Conservation (phyloP, 495 filamentous ascomycete genomes). For the Rhypophila decipiens region DNA sequence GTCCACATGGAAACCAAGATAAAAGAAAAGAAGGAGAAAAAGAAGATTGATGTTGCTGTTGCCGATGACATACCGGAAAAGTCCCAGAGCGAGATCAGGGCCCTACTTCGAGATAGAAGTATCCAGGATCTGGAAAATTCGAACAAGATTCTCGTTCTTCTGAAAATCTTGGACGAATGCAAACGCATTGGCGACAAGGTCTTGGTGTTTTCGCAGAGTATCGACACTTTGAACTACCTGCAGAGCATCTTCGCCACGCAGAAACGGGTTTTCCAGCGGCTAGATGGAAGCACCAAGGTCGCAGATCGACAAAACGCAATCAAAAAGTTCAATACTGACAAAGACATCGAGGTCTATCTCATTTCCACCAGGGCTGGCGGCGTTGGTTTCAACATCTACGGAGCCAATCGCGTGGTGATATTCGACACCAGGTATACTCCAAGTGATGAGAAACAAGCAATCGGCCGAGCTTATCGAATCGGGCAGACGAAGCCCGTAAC, state of each 20-base stretch:
- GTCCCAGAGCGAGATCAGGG: slow-evolving; percentile 26
- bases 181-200: slow-evolving; percentile 60
- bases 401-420: slow-evolving; percentile 83
- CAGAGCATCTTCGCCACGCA: slow-evolving; percentile 44
- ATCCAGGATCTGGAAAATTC: slow-evolving; percentile 41
- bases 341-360: slow-evolving; percentile 51
- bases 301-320: slow-evolving; percentile 49
- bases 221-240: slow-evolving; percentile 63
- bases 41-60: slow-evolving; percentile 12
- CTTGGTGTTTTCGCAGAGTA: slow-evolving; percentile 73
- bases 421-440: slow-evolving; percentile 83
- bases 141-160: slow-evolving; percentile 59
- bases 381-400: slow-evolving; percentile 72
- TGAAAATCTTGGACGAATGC: slow-evolving; percentile 59
- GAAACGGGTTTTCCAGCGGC: slow-evolving; percentile 40
- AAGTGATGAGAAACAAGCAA: slow-evolving; percentile 75
- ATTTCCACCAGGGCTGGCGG: slow-evolving; percentile 82
- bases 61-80: slow-evolving; percentile 25
- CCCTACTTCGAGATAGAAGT: slow-evolving; percentile 17
- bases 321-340: slow-evolving; percentile 59
- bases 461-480: slow-evolving; percentile 81
- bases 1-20: slow-evolving; percentile 34
- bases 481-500: slow-evolving; percentile 78
- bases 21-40: background rate
- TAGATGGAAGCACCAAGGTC: slow-evolving; percentile 59